phyloP scores from a whole-genome alignment of 345 rosid species.

The Psidium guajava region DNA sequence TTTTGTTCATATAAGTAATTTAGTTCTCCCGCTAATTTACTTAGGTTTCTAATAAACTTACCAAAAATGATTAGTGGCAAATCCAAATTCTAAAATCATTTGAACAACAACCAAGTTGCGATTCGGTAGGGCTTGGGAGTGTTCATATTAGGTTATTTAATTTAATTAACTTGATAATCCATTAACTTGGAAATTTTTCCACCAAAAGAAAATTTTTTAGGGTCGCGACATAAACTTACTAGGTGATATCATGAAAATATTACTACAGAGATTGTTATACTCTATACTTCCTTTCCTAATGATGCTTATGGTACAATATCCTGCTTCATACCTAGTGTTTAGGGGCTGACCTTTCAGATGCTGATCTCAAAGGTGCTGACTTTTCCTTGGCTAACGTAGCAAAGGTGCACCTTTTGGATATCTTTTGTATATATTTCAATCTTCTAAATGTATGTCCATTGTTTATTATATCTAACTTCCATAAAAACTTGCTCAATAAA shows the following conservation, averaged over 20 bases:
- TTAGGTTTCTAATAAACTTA: too few species aligned
- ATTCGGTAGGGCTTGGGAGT: too few species aligned
- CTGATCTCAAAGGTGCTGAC: slow-evolving; percentile 86
- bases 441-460: neutral
- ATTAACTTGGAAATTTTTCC: too few species aligned
- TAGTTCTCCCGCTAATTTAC: too few species aligned
- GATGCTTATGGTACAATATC: neutral
- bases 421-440: neutral
- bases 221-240: too few species aligned
- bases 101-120: too few species aligned
- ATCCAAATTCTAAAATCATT: too few species aligned
- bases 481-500: neutral
- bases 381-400: slow-evolving; percentile 87
- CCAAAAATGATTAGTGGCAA: too few species aligned
- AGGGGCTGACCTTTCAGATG: slow-evolving; percentile 94
- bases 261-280: neutral
- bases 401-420: slow-evolving; percentile 33
- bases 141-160: too few species aligned
- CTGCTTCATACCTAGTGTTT: neutral
- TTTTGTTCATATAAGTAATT: too few species aligned
- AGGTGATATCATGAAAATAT: neutral
- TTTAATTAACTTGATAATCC: too few species aligned
- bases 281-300: neutral
- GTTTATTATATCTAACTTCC: neutral
- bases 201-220: too few species aligned